A percentile compares a stretch with the other conserved stretches of the same genome.
Conservation (phyloP, 2,329 filamentous ascomycete genomes). For the Hymenoscyphus salicellus region DNA sequence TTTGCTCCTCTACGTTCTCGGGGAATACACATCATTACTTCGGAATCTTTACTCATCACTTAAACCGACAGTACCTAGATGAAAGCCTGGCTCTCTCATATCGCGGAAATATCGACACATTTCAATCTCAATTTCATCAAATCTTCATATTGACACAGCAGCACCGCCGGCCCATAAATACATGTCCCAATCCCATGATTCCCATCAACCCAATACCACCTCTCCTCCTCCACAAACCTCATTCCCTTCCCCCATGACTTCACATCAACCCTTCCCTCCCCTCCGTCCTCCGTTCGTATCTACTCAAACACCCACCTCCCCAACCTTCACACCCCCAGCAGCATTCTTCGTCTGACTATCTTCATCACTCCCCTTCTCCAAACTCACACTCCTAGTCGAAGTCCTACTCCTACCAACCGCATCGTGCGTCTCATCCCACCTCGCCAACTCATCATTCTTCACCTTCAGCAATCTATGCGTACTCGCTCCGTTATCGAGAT, state of each 20-base stretch:
- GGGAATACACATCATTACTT: too few species aligned
- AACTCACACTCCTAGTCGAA: neutral
- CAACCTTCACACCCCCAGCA: neutral
- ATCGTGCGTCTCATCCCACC: slow-evolving; percentile 61
- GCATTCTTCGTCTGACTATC: neutral
- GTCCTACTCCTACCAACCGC: slow-evolving; percentile 26
- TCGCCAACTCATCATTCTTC: slow-evolving; percentile 46
- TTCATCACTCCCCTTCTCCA: neutral
- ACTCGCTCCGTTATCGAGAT: slow-evolving; percentile 46
- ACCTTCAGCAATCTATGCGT: slow-evolving; percentile 53
- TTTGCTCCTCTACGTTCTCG: too few species aligned
- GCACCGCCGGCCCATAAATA: neutral
- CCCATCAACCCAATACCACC: neutral
- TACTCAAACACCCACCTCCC: neutral
- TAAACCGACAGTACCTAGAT: too few species aligned
- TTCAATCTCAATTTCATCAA: too few species aligned
- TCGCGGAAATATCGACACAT: too few species aligned
- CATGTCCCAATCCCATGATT: neutral
- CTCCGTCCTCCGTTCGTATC: neutral
- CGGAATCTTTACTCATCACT: too few species aligned
- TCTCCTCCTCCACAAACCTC: neutral
- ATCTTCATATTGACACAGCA: too few species aligned
- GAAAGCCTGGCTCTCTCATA: too few species aligned
- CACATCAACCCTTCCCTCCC: neutral
- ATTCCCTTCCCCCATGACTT: neutral